Percentiles rank a stretch among this genome's conserved stretches.
phyloP scores from a whole-genome alignment of 2,329 filamentous ascomycete species.

The Dissoconium aciculare region DNA sequence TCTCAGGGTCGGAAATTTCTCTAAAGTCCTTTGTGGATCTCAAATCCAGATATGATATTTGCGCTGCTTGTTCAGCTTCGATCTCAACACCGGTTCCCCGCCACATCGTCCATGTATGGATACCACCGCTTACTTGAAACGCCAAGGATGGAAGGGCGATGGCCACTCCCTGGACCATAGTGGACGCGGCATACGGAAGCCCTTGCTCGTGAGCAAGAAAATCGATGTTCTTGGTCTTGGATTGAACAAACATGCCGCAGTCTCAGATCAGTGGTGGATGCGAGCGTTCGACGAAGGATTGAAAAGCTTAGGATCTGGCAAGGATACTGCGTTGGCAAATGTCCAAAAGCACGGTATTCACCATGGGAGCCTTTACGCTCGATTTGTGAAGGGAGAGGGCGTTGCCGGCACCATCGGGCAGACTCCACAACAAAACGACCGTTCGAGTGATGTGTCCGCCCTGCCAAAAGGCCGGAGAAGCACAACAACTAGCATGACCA shows the following conservation, averaged over 20 bases:
- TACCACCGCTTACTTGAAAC: constrained; percentile 64
- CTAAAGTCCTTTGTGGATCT: too few relatives aligned
- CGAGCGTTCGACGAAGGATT: constrained; percentile 84
- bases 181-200: constrained; percentile 65
- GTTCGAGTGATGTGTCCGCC: constrained; percentile 7
- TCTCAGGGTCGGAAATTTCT: too few relatives aligned
- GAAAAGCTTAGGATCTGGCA: constrained; percentile 53
- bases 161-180: constrained; percentile 76
- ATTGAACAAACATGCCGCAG: constrained; percentile 48
- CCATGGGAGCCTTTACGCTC: constrained; percentile 54
- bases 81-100: too few relatives aligned
- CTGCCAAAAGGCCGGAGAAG: constrained; percentile 4
- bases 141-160: constrained; percentile 78
- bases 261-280: constrained; percentile 89
- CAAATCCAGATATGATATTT: too few relatives aligned
- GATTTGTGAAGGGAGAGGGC: constrained; percentile 69
- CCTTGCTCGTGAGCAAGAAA: constrained; percentile 71
- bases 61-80: too few relatives aligned
- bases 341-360: constrained; percentile 33
- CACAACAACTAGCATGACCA: constrained; percentile 3
- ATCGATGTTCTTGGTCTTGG: constrained; percentile 69
- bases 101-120: too few relatives aligned
- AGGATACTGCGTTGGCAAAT: constrained; percentile 39
- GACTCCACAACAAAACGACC: constrained; percentile 6
- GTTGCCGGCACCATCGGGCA: constrained; percentile 54